phyloP scores from a whole-genome alignment of 495 filamentous ascomycete genomes.

The Immersiella caudata region DNA sequence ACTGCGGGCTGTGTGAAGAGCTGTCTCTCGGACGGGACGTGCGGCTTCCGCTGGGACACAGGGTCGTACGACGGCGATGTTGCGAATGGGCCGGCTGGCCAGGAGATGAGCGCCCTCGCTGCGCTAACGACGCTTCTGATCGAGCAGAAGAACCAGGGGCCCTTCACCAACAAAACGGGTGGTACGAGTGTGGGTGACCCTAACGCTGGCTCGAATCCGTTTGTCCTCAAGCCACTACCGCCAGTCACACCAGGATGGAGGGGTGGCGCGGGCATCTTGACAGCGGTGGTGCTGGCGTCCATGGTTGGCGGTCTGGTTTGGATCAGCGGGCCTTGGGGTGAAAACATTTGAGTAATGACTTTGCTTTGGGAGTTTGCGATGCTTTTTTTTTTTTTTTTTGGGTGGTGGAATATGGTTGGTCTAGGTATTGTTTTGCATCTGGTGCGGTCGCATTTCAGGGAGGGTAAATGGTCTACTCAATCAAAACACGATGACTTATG shows the following conservation, averaged over 20 bases:
- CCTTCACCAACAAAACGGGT: slow-evolving; percentile 65
- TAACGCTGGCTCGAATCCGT: slow-evolving; percentile 53
- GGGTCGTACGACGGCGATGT: slow-evolving; percentile 55
- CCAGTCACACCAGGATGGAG: slow-evolving; percentile 53
- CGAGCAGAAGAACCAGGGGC: slow-evolving; percentile 39
- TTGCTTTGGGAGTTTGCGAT: neutral
- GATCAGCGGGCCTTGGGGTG: slow-evolving; percentile 33
- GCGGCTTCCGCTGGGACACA: slow-evolving; percentile 65
- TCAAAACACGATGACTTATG: neutral
- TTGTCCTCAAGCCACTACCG: slow-evolving; percentile 14
- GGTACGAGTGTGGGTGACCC: slow-evolving; percentile 77
- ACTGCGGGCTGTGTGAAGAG: slow-evolving; percentile 66
- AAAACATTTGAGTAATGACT: slow-evolving; percentile 7
- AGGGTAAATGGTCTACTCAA: neutral
- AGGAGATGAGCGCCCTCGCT: slow-evolving; percentile 70
- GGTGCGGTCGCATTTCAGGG: neutral
- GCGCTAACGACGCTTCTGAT: slow-evolving; percentile 60
- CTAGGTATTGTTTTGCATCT: slow-evolving; percentile 4
- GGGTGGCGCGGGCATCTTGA: slow-evolving; percentile 63
- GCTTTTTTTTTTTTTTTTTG: neutral
- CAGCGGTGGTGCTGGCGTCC: slow-evolving; percentile 44
- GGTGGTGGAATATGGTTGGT: neutral
- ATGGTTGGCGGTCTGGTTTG: slow-evolving; percentile 36
- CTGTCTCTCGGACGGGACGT: slow-evolving; percentile 65
- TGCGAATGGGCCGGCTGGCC: slow-evolving; percentile 55